Percentiles rank a stretch among this genome's conserved stretches.
phyloP scores from a whole-genome alignment of 495 filamentous ascomycete genomes.

The Talaromyces borbonicus region DNA sequence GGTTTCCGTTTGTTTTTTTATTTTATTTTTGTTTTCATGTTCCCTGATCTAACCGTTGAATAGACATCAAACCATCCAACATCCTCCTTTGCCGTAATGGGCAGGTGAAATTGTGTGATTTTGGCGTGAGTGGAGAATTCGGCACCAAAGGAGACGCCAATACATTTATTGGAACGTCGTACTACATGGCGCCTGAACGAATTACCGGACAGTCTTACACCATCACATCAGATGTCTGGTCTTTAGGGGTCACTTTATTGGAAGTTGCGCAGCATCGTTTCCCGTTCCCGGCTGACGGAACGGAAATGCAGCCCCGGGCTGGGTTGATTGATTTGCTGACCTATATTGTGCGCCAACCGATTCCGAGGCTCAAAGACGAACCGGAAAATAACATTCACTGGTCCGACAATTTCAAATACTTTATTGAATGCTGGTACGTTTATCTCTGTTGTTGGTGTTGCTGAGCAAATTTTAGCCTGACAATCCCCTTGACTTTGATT shows the following conservation, averaged over 20 bases:
- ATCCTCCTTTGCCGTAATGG: conserved; percentile 88
- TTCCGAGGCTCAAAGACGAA: conserved; percentile 94
- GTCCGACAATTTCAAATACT: conserved; percentile 97
- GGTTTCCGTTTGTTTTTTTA: too few relatives aligned
- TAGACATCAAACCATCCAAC: conserved; percentile 96
- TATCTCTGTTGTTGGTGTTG: too few relatives aligned
- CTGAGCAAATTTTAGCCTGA: too few relatives aligned
- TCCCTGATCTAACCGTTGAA: neutral
- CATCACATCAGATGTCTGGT: conserved; percentile 98
- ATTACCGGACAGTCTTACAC: conserved; percentile 97
- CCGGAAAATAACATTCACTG: conserved; percentile 69
- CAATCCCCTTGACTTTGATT: conserved; percentile 8
- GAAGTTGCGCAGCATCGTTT: conserved; percentile 98
- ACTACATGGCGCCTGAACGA: conserved; percentile 98
- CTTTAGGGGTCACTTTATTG: conserved; percentile 85
- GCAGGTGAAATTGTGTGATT: conserved; percentile 95
- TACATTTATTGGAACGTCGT: conserved; percentile 96
- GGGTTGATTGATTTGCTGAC: conserved; percentile 91
- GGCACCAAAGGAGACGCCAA: conserved; percentile 97
- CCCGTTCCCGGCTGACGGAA: conserved; percentile 93
- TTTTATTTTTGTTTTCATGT: neutral
- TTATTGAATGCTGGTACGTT: conserved; percentile 97
- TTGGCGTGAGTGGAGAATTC: conserved; percentile 94
- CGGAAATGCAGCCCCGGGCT: conserved; percentile 78
- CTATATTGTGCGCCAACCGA: conserved; percentile 92